phyloP scores from a whole-genome alignment of 129 eudicot species.

The Arctium minus region DNA sequence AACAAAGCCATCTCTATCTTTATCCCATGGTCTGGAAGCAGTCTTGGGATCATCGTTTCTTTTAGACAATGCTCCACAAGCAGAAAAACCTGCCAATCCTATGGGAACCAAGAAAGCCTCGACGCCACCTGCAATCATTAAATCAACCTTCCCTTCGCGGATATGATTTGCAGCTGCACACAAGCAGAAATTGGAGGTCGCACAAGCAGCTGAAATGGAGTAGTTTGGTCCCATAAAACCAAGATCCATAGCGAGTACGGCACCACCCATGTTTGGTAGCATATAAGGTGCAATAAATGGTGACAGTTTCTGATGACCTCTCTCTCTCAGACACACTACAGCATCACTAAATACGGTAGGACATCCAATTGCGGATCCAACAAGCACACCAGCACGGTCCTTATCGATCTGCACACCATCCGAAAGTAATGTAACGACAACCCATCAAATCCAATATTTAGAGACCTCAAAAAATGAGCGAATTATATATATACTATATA shows the following conservation, averaged over 20 bases:
- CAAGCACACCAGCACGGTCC: slow-evolving; percentile 63
- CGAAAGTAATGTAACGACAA: not conserved
- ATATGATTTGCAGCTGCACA: slow-evolving; percentile 39
- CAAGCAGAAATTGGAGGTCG: slow-evolving; percentile 35
- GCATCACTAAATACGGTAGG: slow-evolving; percentile 58
- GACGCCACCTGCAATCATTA: slow-evolving; percentile 39
- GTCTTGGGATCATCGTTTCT: slow-evolving; percentile 34
- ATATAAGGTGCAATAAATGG: slow-evolving; percentile 70
- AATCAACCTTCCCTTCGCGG: slow-evolving; percentile 36
- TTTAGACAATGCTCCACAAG: slow-evolving; percentile 30
- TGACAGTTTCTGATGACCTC: slow-evolving; percentile 55
- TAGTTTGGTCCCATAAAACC: slow-evolving; percentile 42
- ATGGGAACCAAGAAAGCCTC: slow-evolving; percentile 23
- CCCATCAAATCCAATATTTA: not conserved
- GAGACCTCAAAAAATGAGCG: not conserved
- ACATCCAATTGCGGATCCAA: slow-evolving; percentile 73
- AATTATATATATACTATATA: not conserved
- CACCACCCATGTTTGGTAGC: slow-evolving; percentile 68
- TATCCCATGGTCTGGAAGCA: slow-evolving; percentile 51
- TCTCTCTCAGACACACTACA: slow-evolving; percentile 52
- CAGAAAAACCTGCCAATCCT: slow-evolving; percentile 28
- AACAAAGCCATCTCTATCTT: slow-evolving; percentile 41
- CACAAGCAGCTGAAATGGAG: slow-evolving; percentile 44
- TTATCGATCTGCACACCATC: slow-evolving; percentile 46
- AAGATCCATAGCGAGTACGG: slow-evolving; percentile 67